Conservation (phyloP, 306 rosid species). For the Casuarina glauca region DNA sequence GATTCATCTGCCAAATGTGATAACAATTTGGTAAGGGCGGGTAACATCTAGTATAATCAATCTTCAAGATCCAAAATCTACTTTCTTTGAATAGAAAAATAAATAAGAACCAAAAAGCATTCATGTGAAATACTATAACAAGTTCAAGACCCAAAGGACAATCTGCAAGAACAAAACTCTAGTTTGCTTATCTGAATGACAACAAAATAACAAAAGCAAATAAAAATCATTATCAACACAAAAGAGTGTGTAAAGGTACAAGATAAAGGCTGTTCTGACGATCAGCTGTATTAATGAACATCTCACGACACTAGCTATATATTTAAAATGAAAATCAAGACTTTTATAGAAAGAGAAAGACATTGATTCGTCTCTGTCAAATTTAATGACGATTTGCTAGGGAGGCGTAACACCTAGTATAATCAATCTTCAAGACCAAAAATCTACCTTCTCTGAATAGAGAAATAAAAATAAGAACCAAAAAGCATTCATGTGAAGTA, state of each 20-base stretch:
- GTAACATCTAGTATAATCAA: neutral
- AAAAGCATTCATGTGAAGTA: slow-evolving; percentile 12
- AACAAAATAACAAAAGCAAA: neutral
- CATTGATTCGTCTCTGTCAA: too few species aligned
- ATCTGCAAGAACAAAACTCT: too few species aligned
- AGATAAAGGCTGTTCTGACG: too few species aligned
- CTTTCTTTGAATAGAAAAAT: neutral
- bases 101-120: neutral
- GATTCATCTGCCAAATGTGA: too few species aligned
- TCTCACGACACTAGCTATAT: too few species aligned
- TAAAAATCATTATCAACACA: neutral
- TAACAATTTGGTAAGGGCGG: neutral
- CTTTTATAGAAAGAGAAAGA: too few species aligned
- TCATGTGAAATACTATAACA: slow-evolving; percentile 20
- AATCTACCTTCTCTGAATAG: neutral
- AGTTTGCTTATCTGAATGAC: too few species aligned
- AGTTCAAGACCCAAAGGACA: neutral
- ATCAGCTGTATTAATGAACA: too few species aligned
- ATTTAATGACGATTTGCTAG: neutral
- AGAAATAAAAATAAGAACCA: neutral
- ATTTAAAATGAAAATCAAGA: too few species aligned
- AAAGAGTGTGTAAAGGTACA: neutral
- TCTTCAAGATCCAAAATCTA: neutral
- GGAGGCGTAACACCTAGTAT: neutral
- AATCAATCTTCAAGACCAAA: neutral